Evolutionary conservation across 2,329 filamentous ascomycete genomes (phyloP), one percentile per base, ranked within the genome.

Genomic region (Alternaria angustiovoidea): DNA sequence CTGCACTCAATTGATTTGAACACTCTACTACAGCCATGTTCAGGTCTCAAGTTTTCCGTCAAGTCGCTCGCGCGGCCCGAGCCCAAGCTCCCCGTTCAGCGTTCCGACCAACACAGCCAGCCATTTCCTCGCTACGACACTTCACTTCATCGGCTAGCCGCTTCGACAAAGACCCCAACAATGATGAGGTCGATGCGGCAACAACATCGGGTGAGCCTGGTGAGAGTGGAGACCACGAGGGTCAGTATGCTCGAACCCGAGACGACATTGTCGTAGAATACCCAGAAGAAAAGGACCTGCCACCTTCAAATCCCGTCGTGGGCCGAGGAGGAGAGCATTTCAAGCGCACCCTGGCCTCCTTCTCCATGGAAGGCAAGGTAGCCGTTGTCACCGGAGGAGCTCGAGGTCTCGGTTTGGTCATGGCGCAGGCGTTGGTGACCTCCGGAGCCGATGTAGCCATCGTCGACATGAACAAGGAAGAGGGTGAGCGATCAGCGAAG

Each of bases 381-480:
- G 93, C 88, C 47, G 84, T 97, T 41, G 91, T 98, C 39, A 98
- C 94, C 1, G 94, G 94, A 53, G 94, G 94, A 75, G 94, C 94
- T 26, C 86, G 94, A 75, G 94, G 94, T 7, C 81, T 98, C 59
- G 94, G 94, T 39, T 83, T 97, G 62, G 93, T 96, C 69, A 97
- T 98, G 91, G 91, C 91, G 52, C 93, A 97, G 82, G 93, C 91
- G 47, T 87, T 97, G 79, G 91, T 97, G 54, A 89, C 92, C 54
- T 95, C 91, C 54, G 94, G 94, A 53, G 91, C 92, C 9, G 90
- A 96, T 78, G 85, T 97, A 63, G 94, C 94, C 42, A 91, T 98
- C 79, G 93, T 97, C 41, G 94, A 98, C 78, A 84, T 97, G 82
- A 97, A 98, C 81, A 91, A 92, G 83, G 91, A 94, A 41, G 93